Base-by-base conservation (phyloP, 2,329 filamentous ascomycete species). In the Xylogone sp. region DNA sequence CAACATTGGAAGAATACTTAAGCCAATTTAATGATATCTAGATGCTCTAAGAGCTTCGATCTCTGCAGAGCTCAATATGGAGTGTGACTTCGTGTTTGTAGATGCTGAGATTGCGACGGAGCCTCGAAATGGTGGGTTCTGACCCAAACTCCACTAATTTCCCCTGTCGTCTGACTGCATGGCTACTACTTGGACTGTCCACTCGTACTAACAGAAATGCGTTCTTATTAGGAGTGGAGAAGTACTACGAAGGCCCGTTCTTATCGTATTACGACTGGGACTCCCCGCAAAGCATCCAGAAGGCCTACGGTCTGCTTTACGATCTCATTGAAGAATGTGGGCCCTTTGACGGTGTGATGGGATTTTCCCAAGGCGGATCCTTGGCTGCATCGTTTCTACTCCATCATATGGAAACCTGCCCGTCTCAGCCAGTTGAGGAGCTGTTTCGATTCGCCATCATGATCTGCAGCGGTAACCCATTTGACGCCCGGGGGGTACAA, bases 301-400 rank as follows among this genome's bases (percentile, higher is more conserved):
- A 5, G 5, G 34, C 34, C n/a, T 39, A 39, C 34, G 10, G 12
- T 7, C 34, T 39, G 8, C 8, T 39, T 5, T 39, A 39, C 34
- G 34, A 39, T 5, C 34, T 39, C 34, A 39, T 39, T 16, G 34
- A 39, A 18, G 34, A 39, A 16, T 39, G 34, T 39, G 54, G 54
- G 3, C 56, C 54, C 1, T 58, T 53, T 45, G 56, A 58, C 43
- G 56, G 46, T 10, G 51, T 55, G 1, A 16, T 58, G 9, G 54
- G 24, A 9, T 58, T 55, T 42, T 55, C 52, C 10, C 52, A 55
- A 39, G 56, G 54, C 10, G 54, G 52, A n/a, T 18, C 52, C n/a
- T 13, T 53, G n/a, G 48, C 48, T 10, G 39, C 48, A 13, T 47
- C 52, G 13, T 31, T 50, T 13, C 24, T 53, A n/a, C 48, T 53